These are phyloP conservation scores for Medicago arabica DNA, from an alignment of 306 rosid genomes.

Conservation along the genomic window DNA sequence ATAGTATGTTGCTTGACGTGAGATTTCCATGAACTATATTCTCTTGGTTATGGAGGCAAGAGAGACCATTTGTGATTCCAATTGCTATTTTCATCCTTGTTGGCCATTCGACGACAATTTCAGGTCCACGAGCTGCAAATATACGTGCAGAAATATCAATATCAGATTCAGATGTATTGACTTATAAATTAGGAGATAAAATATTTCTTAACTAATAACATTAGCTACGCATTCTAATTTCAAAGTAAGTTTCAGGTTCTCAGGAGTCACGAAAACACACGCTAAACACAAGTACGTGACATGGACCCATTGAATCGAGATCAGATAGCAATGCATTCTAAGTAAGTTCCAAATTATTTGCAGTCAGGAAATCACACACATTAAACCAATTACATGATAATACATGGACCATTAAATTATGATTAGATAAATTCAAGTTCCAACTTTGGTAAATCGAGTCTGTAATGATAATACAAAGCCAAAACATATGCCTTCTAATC, in stretches of 20 bases:
- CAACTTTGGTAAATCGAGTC: not conserved
- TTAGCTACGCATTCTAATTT: not conserved
- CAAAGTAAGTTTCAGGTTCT: not conserved
- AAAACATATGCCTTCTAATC: not conserved
- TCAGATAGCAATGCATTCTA: not conserved
- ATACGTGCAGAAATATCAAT: not conserved
- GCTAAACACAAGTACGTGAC: not conserved
- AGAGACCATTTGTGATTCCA: slow-evolving; percentile 66
- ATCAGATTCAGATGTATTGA: slow-evolving; percentile 29
- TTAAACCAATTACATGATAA: not conserved
- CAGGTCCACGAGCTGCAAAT: slow-evolving; percentile 79
- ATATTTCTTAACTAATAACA: not conserved
- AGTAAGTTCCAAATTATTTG: not conserved
- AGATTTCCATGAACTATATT: slow-evolving; percentile 78
- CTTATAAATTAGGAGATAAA: not conserved
- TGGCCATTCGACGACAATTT: slow-evolving; percentile 73
- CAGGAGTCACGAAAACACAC: too few species aligned
- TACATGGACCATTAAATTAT: not conserved
- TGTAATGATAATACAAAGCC: too few species aligned
- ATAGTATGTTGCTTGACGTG: slow-evolving; percentile 73
- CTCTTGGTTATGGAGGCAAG: slow-evolving; percentile 67
- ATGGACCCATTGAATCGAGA: not conserved
- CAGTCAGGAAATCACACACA: not conserved
- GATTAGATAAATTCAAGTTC: not conserved
- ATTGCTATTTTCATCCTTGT: slow-evolving; percentile 81